These are phyloP conservation scores for Capronia americana DNA, from an alignment of 2,329 filamentous ascomycete species.

Conservation along the genomic window DNA sequence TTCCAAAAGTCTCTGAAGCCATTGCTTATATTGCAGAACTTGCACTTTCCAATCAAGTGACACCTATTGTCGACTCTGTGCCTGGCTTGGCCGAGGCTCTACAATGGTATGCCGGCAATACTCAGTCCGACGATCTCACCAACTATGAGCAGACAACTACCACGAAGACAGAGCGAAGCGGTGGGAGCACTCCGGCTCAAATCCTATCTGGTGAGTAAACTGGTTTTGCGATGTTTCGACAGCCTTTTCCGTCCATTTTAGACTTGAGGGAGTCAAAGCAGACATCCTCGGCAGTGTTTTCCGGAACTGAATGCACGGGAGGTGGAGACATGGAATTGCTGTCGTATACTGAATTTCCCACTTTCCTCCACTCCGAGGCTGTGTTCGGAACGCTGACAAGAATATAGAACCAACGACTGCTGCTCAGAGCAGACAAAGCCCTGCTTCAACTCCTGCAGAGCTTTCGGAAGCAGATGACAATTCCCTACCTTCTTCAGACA, in stretches of 20 bases:
- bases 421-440: conserved; percentile 28
- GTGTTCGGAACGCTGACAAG: conserved; percentile 19
- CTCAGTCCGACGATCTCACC: conserved; percentile 70
- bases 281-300: background rate
- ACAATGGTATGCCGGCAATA: conserved; percentile 87
- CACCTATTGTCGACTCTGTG: conserved; percentile 66
- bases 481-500: conserved; percentile 25
- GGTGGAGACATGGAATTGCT: background rate
- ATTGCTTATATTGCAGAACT: conserved; percentile 72
- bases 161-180: conserved; percentile 19
- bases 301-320: background rate
- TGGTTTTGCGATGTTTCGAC: background rate
- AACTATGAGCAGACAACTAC: conserved; percentile 64
- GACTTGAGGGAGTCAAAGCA: background rate
- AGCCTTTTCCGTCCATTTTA: background rate
- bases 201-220: conserved; percentile 33
- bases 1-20: conserved; percentile 70
- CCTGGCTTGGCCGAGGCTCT: conserved; percentile 89
- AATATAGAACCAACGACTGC: conserved; percentile 24
- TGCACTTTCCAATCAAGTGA: conserved; percentile 64
- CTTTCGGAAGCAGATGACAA: conserved; percentile 28
- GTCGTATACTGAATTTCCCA: background rate
- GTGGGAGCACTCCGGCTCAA: conserved; percentile 25
- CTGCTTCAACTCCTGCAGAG: conserved; percentile 24
- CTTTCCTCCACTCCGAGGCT: background rate